phyloP scores from a whole-genome alignment of 78 protist genomes.

The Bodo saltans region DNA sequence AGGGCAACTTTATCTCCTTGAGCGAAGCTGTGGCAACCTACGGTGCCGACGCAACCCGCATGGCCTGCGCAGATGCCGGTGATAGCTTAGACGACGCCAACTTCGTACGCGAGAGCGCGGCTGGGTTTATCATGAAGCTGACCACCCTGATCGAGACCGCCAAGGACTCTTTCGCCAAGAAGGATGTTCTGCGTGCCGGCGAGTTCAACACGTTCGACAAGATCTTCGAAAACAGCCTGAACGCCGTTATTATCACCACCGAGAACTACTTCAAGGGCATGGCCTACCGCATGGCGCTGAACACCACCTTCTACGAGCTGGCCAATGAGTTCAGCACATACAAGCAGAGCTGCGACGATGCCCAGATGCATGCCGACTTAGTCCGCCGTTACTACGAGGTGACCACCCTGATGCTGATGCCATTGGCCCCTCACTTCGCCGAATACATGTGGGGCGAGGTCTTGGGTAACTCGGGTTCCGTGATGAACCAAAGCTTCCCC shows the following conservation, averaged over 20 bases:
- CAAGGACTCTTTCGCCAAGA: background rate
- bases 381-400: constrained; percentile 59
- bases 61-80: constrained; percentile 98
- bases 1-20: constrained; percentile 97
- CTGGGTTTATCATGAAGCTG: constrained; percentile 74
- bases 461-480: constrained; percentile 57
- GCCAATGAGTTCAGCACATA: constrained; percentile 72
- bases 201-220: constrained; percentile 48
- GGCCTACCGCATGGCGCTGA: constrained; percentile 86
- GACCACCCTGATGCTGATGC: constrained; percentile 78
- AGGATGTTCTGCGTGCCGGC: background rate
- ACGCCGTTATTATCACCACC: constrained; percentile 40
- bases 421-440: constrained; percentile 90
- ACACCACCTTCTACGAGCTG: constrained; percentile 68
- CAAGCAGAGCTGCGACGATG: constrained; percentile 33
- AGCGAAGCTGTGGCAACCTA: constrained; percentile 19
- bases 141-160: constrained; percentile 72
- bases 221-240: constrained; percentile 63
- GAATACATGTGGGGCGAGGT: constrained; percentile 87
- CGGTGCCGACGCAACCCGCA: constrained; percentile 87
- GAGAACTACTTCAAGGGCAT: constrained; percentile 50
- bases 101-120: constrained; percentile 74
- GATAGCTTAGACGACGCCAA: constrained; percentile 97
- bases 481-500: constrained; percentile 49
- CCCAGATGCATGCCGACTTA: constrained; percentile 52